phyloP scores from a whole-genome alignment of 2,329 filamentous ascomycete genomes.

The Aspergillus calidoustus region DNA sequence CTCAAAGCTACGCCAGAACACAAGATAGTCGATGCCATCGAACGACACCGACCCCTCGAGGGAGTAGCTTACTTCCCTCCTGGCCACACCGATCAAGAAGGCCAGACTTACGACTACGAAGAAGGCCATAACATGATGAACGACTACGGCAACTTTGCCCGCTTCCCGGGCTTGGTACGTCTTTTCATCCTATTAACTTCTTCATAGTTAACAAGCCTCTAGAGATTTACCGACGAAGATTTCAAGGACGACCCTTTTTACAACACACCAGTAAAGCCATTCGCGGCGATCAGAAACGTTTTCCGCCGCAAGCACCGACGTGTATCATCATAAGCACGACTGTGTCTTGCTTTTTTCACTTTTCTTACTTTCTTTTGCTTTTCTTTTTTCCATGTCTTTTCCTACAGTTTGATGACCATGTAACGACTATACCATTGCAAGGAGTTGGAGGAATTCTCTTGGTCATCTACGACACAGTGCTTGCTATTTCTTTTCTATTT shows the following conservation, averaged over 20 bases:
- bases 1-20: slow-evolving; percentile 79
- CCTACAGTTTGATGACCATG: background rate
- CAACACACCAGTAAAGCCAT: slow-evolving; percentile 36
- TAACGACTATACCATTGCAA: background rate
- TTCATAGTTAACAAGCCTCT: slow-evolving; percentile 18
- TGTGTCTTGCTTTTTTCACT: background rate
- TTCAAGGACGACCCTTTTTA: slow-evolving; percentile 48
- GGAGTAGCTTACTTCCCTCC: slow-evolving; percentile 78
- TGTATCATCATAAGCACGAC: background rate
- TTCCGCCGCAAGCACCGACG: slow-evolving; percentile 31
- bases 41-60: slow-evolving; percentile 76
- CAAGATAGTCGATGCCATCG: slow-evolving; percentile 74
- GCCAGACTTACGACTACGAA: slow-evolving; percentile 74
- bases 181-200: slow-evolving; percentile 24
- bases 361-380: background rate
- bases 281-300: slow-evolving; percentile 32
- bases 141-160: slow-evolving; percentile 66
- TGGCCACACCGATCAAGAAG: slow-evolving; percentile 69
- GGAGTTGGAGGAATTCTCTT: background rate
- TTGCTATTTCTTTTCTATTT: background rate
- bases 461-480: background rate
- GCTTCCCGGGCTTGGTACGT: slow-evolving; percentile 73
- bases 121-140: slow-evolving; percentile 91
- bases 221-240: slow-evolving; percentile 48
- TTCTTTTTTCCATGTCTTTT: background rate